A percentile compares a stretch with the other conserved stretches of the same genome.
Evolutionary conservation across 345 rosid genomes (phyloP).

Genomic region (Erucastrum elatum): DNA sequence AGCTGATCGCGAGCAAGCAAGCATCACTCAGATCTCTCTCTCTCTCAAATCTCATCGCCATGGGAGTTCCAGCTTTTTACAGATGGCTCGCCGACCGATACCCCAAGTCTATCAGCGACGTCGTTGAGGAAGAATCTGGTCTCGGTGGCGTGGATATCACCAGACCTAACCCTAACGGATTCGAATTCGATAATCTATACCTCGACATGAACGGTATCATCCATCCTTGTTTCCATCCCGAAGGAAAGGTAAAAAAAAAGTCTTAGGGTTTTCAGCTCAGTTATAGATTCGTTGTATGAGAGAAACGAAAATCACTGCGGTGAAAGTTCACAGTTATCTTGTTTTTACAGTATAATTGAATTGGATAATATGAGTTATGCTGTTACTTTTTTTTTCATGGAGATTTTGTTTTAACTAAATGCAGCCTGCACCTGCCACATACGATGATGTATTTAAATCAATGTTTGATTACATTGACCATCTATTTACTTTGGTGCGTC

Average conservation of each 20-base stretch:
- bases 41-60: conserved; percentile 30
- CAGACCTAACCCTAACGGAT: conserved; percentile 88
- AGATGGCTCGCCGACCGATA: conserved; percentile 96
- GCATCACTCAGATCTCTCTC: conserved; percentile 21
- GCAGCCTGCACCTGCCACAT: conserved; percentile 94
- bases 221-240: conserved; percentile 98
- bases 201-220: conserved; percentile 94
- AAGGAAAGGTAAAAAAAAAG: conserved; percentile 65
- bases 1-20: conserved; percentile 10
- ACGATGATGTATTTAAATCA: conserved; percentile 82
- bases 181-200: conserved; percentile 86
- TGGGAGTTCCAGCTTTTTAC: conserved; percentile 99
- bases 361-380: not conserved
- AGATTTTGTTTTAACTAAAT: conserved; percentile 16
- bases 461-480: conserved; percentile 94
- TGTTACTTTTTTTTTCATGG: not conserved
- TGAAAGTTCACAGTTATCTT: not conserved
- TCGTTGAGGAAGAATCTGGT: conserved; percentile 67
- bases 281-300: not conserved
- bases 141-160: conserved; percentile 57
- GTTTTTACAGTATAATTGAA: not conserved
- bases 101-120: conserved; percentile 76
- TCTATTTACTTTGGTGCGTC: conserved; percentile 82
- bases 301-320: not conserved
- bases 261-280: not conserved